Percentiles rank a stretch among this genome's conserved stretches.
These are phyloP conservation scores for Rosa chinensis DNA, from an alignment of 306 rosid species.

Conservation along the genomic window DNA sequence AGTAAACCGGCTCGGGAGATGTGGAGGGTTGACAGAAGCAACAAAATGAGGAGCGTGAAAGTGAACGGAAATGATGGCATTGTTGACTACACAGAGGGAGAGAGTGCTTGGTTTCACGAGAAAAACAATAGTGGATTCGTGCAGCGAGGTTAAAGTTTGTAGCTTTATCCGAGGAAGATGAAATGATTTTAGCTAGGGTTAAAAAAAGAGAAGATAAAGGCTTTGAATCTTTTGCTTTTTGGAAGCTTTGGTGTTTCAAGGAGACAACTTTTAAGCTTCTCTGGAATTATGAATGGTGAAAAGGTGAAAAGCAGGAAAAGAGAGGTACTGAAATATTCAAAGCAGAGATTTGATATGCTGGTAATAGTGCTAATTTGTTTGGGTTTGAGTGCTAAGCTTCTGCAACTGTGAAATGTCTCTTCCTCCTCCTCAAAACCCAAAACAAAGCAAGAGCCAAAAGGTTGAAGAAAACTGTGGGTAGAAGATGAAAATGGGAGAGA, in stretches of 20 bases:
- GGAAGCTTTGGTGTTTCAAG: slow-evolving; percentile 19
- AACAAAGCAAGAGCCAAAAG: neutral
- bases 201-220: neutral
- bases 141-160: slow-evolving; percentile 24
- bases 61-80: slow-evolving; percentile 17
- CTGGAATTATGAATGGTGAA: slow-evolving; percentile 22
- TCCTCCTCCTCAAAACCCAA: neutral
- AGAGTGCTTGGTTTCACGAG: slow-evolving; percentile 27
- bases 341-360: neutral
- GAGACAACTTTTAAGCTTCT: slow-evolving; percentile 30
- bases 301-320: slow-evolving; percentile 10
- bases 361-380: neutral
- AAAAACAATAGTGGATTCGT: slow-evolving; percentile 17
- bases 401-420: neutral
- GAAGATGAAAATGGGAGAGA: neutral
- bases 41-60: slow-evolving; percentile 18
- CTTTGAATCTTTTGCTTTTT: slow-evolving; percentile 18
- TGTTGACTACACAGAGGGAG: neutral
- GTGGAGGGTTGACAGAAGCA: slow-evolving; percentile 11
- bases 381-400: neutral
- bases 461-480: neutral
- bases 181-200: slow-evolving; percentile 3
- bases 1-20: slow-evolving; percentile 49
- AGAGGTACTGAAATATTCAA: slow-evolving; percentile 32
- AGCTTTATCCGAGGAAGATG: slow-evolving; percentile 16